A percentile compares a stretch with the other conserved stretches of the same genome.
Conservation (phyloP, 2,329 filamentous ascomycete genomes). For the Metarhizium anisopliae region DNA sequence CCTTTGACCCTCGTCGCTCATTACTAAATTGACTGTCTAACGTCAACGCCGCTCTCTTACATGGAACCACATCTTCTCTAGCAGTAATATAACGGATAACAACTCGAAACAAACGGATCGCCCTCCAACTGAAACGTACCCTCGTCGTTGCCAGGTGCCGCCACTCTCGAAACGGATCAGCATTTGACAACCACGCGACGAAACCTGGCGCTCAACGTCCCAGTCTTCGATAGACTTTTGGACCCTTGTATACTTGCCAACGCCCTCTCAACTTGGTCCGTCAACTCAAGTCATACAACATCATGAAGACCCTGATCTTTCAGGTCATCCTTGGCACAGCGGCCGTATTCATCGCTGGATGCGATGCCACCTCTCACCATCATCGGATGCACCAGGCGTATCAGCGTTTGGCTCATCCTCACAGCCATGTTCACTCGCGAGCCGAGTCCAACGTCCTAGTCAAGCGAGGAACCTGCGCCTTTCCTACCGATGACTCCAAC, state of each 20-base stretch:
- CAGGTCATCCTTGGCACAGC: conserved; percentile 39
- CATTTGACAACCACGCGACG: neutral
- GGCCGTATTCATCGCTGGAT: conserved; percentile 31
- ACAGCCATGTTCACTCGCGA: conserved; percentile 13
- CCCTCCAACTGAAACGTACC: neutral
- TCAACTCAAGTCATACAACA: neutral
- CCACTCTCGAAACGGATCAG: neutral
- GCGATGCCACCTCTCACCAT: conserved; percentile 23
- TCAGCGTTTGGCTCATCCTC: conserved; percentile 20
- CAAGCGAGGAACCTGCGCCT: conserved; percentile 52
- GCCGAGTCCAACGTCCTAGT: conserved; percentile 24
- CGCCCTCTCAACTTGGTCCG: neutral
- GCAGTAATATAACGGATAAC: neutral
- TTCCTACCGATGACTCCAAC: conserved; percentile 54
- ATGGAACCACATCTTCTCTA: no score
- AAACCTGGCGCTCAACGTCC: neutral
- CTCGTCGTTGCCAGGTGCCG: neutral
- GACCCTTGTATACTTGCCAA: neutral
- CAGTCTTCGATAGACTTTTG: neutral
- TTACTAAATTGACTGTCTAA: no score
- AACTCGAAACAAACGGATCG: neutral
- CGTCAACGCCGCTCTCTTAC: no score
- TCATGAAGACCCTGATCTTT: conserved; percentile 45
- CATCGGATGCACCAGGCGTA: conserved; percentile 30
- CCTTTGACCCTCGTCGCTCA: no score